Conservation (phyloP, 129 eudicot genomes). For the Gnaphalium uliginosum region DNA sequence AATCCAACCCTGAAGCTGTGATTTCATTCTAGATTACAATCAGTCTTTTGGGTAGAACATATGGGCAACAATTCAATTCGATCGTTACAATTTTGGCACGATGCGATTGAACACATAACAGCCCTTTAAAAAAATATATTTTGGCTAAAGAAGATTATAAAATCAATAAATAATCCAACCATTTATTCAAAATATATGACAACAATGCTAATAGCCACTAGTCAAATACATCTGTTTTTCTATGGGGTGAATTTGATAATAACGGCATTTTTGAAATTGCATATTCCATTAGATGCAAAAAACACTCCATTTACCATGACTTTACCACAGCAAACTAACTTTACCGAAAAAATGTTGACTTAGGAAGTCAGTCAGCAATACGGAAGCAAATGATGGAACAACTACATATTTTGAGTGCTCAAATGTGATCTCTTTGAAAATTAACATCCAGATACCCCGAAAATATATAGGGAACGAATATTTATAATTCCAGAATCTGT, state of each 20-base stretch:
- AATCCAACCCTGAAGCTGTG: background rate
- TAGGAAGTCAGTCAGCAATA: background rate
- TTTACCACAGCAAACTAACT: background rate
- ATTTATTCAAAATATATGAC: constrained; percentile 5
- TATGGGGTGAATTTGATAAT: background rate
- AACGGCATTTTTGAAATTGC: background rate
- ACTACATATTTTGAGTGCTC: background rate
- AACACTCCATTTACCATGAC: background rate
- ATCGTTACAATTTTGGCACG: constrained; percentile 10
- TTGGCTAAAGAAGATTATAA: background rate
- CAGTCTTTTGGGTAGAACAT: background rate
- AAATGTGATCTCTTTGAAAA: background rate
- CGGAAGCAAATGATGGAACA: background rate
- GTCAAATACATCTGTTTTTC: background rate
- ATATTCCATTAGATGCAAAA: background rate
- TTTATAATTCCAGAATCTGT: background rate
- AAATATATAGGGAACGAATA: background rate
- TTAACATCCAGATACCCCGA: background rate
- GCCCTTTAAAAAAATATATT: background rate
- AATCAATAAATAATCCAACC: background rate
- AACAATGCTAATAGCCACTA: background rate
- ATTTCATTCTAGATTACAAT: background rate
- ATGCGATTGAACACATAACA: background rate
- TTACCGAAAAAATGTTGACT: background rate
- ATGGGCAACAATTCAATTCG: background rate